phyloP scores from a whole-genome alignment of 495 filamentous ascomycete species.

The Hyaloscypha bicolor region DNA sequence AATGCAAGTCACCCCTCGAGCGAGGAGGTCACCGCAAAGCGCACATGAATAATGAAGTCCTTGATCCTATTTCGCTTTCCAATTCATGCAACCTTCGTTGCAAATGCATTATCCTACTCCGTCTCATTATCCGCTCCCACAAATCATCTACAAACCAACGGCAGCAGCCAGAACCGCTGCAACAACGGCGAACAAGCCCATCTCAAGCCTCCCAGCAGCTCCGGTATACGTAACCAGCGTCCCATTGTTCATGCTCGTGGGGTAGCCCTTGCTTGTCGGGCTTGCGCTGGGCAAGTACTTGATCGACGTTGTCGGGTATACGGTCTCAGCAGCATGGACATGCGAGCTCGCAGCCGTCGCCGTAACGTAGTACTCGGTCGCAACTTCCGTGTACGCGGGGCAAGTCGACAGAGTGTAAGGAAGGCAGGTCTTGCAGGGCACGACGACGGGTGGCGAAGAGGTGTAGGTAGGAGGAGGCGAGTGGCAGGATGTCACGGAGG shows the following conservation, averaged over 20 bases:
- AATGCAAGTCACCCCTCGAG: background rate
- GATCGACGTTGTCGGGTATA: background rate
- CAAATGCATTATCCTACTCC: no score
- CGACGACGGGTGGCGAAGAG: conserved; percentile 9
- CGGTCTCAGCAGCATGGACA: conserved; percentile 5
- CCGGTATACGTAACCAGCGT: background rate
- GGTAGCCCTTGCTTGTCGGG: background rate
- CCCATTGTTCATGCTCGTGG: background rate
- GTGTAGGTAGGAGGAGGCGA: conserved; percentile 15
- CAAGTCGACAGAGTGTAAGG: conserved; percentile 20
- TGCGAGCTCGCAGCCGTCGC: background rate
- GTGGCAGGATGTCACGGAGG: conserved; percentile 28
- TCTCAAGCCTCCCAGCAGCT: background rate
- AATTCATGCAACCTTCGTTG: background rate
- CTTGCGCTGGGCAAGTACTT: background rate
- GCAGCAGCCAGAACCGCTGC: background rate
- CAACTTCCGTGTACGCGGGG: conserved; percentile 2
- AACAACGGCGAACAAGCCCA: background rate
- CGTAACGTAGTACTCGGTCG: background rate
- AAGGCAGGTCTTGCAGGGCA: conserved; percentile 9
- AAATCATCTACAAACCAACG: background rate
- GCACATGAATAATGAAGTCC: background rate
- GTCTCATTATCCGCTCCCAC: background rate
- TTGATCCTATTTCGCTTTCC: background rate
- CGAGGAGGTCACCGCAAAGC: background rate